These are phyloP conservation scores for Hygrophila difformis DNA, from an alignment of 257 asterid genomes.

Conservation along the genomic window DNA sequence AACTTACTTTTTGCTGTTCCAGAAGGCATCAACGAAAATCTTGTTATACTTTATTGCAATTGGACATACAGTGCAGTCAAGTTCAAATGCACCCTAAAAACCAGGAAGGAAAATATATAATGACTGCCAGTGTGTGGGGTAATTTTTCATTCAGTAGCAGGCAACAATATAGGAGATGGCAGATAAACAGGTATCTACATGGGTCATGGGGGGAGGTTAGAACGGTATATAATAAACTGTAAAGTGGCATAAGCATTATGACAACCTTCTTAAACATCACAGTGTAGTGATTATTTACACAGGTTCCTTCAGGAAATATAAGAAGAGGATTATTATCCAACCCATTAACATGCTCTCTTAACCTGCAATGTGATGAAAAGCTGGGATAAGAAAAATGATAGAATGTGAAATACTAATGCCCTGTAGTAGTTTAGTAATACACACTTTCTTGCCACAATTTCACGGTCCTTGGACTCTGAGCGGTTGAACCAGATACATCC, in stretches of 20 bases:
- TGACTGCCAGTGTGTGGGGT: too few relatives aligned
- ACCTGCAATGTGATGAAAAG: constrained; percentile 37
- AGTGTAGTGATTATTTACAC: constrained; percentile 90
- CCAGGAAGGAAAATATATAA: neutral
- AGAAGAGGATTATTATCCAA: constrained; percentile 95
- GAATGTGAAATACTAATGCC: neutral
- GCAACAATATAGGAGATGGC: too few relatives aligned
- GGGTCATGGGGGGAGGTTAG: too few relatives aligned
- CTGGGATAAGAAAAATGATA: neutral
- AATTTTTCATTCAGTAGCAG: too few relatives aligned
- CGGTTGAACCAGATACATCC: constrained; percentile 99
- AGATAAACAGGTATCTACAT: too few relatives aligned
- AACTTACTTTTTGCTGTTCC: constrained; percentile 77
- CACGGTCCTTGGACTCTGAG: constrained; percentile 94
- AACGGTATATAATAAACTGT: too few relatives aligned
- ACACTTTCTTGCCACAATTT: constrained; percentile 83
- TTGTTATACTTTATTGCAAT: constrained; percentile 94
- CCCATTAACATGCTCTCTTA: constrained; percentile 83
- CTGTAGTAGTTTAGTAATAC: constrained; percentile 21
- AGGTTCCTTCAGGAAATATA: constrained; percentile 98
- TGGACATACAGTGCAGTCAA: constrained; percentile 92
- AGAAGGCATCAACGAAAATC: constrained; percentile 94
- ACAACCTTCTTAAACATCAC: constrained; percentile 97
- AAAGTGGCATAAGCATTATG: neutral
- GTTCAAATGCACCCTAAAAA: constrained; percentile 90